A percentile compares a stretch with the other conserved stretches of the same genome.
Evolutionary conservation across 73 alveolate genomes (phyloP).

Genomic region (Uronychia setigera): DNA sequence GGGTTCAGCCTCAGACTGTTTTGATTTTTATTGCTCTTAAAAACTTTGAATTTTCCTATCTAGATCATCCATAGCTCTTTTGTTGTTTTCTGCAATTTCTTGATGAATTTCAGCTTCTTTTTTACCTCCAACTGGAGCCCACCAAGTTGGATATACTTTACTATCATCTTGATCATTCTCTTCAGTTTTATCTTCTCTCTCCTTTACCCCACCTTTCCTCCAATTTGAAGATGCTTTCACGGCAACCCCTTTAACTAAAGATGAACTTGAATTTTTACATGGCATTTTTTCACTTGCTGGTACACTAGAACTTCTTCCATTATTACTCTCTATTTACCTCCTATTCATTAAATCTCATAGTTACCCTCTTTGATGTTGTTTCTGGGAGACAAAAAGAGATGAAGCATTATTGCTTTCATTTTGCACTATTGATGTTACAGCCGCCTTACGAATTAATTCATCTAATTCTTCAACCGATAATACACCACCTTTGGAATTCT

Average conservation of each 20-base stretch:
- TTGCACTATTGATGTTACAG: neutral
- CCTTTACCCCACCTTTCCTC: neutral
- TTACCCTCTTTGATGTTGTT: no score
- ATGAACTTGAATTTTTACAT: neutral
- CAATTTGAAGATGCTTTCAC: neutral
- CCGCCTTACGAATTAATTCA: neutral
- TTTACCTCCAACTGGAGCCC: neutral
- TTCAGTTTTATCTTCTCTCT: neutral
- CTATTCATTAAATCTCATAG: neutral
- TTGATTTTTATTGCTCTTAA: neutral
- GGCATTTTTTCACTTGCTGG: neutral
- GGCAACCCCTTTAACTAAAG: neutral
- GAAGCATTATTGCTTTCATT: neutral
- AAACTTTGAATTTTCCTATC: neutral
- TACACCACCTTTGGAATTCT: neutral
- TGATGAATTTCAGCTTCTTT: neutral
- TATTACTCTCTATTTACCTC: neutral
- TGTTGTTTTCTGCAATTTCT: neutral
- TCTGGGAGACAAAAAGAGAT: no score
- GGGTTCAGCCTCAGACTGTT: no score
- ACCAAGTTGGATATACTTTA: neutral
- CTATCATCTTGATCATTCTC: neutral
- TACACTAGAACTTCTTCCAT: neutral
- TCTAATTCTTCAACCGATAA: neutral
- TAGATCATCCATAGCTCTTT: neutral